Conservation (phyloP, 2,329 filamentous ascomycete genomes). For the Chrysoporthe deuterocubensis region DNA sequence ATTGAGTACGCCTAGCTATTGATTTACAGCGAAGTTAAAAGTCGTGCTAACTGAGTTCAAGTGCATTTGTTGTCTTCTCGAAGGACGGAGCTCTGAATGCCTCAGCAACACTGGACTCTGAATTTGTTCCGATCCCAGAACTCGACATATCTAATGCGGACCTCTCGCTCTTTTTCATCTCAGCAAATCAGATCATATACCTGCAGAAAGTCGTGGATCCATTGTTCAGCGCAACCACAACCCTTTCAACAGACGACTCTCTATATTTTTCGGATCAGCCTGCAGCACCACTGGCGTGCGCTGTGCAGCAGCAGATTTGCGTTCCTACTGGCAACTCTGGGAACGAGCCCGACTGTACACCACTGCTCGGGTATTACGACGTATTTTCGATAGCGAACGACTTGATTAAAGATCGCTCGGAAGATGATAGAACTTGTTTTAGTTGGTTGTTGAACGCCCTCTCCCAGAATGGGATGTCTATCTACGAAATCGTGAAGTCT, state of each 20-base stretch:
- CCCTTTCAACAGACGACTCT: background rate
- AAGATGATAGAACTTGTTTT: background rate
- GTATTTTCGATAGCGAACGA: background rate
- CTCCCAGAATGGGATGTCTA: background rate
- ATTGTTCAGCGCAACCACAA: background rate
- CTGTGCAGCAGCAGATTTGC: slow-evolving; percentile 1
- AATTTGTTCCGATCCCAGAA: slow-evolving; percentile 1
- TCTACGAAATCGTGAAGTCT: background rate
- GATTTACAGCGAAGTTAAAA: no score
- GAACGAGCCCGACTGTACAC: background rate
- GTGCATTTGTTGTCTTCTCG: background rate
- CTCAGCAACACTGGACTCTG: background rate
- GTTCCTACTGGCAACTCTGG: background rate
- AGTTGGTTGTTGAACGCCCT: background rate
- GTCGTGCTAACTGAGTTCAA: background rate
- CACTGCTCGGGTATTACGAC: background rate
- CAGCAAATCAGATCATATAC: slow-evolving; percentile 1
- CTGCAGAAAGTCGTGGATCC: background rate
- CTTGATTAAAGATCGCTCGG: background rate
- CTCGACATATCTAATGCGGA: background rate
- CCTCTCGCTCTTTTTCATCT: background rate
- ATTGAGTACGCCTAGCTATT: background rate
- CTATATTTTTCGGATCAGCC: slow-evolving; percentile 3
- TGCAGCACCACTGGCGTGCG: background rate
- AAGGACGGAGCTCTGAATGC: background rate